Base-by-base conservation (phyloP, 1,139 yeast genomes). In the Yamadazyma dendronema region DNA sequence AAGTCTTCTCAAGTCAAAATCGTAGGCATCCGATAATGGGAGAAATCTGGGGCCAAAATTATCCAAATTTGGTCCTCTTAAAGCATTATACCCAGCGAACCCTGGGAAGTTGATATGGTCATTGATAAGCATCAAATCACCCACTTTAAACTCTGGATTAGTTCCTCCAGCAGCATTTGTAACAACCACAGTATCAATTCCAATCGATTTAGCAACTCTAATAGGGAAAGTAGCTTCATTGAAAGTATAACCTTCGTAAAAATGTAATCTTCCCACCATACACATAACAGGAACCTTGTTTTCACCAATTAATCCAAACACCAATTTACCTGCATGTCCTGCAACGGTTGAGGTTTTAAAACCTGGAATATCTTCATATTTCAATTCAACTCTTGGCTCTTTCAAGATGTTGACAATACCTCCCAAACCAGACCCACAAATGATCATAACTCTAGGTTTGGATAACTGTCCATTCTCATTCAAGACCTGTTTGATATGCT, bases 91-190 rank as follows among this genome's bases (percentile, higher is more conserved):
- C 0, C 97, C 97, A 2, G 92, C 81, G 44, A 92, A 68, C 0
- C 98, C 97, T 0, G 97, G 96, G 43, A 90, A 59, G 57, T 89
- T 89, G 52, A 92, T 75, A 59, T 92, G 98, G 56, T 89, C 97
- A 48, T 77, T 76, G 42, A 92, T 76, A 37, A 92, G 72, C 97
- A 92, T 90, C 50, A 92, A 66, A 56, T 92, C 97, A 17, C 97
- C 97, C 1, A 92, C 87, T 38, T 71, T 72, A 59, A 64, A 90
- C 2, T 54, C 54, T 2, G 75, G 61, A 53, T 87, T 84, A 30
- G 84, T 61, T 1, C 97, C 97, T 25, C 97, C 98, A 2, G 97
- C 96, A 2, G 97, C 97, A 60, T 92, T 92, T 17, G 97, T 92
- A 3, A 82, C 95, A 23, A 92, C 68, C 30, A 90, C 67, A 4